Conservation (phyloP, 352 stramenopile genomes). For the Aphanomyces cochlioides region DNA sequence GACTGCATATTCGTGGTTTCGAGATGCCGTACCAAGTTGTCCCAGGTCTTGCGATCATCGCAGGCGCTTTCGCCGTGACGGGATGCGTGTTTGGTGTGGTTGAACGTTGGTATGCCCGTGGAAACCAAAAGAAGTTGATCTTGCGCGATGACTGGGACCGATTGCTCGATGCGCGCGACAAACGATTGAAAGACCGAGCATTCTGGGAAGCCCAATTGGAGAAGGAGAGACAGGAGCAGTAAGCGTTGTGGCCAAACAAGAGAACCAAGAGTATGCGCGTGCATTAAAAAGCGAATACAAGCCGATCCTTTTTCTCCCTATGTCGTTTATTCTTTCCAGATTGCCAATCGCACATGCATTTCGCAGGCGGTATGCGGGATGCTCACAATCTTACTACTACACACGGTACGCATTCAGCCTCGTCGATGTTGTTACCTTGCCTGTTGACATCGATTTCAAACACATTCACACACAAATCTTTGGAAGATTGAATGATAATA, state of each 20-base stretch:
- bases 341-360: too few relatives aligned
- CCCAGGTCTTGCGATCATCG: slow-evolving; percentile 72
- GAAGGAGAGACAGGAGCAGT: slow-evolving; percentile 19
- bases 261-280: too few relatives aligned
- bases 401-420: too few relatives aligned
- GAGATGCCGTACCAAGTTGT: slow-evolving; percentile 84
- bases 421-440: too few relatives aligned
- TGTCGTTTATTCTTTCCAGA: too few relatives aligned
- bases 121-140: slow-evolving; percentile 48
- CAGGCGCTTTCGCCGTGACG: slow-evolving; percentile 72
- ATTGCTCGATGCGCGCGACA: slow-evolving; percentile 23
- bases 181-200: slow-evolving; percentile 24
- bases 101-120: slow-evolving; percentile 69
- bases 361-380: too few relatives aligned
- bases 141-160: slow-evolving; percentile 31
- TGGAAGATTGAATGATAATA: slow-evolving; percentile 4
- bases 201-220: slow-evolving; percentile 23
- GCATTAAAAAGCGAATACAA: too few relatives aligned
- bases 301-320: too few relatives aligned
- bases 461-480: background rate
- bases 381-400: too few relatives aligned
- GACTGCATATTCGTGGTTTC: slow-evolving; percentile 31
- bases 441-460: too few relatives aligned
- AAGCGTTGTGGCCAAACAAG: background rate
- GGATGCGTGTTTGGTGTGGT: slow-evolving; percentile 62